A percentile compares a stretch with the other conserved stretches of the same genome.
Conservation (phyloP, 495 filamentous ascomycete genomes). For the Rostrohypoxylon terebratum region DNA sequence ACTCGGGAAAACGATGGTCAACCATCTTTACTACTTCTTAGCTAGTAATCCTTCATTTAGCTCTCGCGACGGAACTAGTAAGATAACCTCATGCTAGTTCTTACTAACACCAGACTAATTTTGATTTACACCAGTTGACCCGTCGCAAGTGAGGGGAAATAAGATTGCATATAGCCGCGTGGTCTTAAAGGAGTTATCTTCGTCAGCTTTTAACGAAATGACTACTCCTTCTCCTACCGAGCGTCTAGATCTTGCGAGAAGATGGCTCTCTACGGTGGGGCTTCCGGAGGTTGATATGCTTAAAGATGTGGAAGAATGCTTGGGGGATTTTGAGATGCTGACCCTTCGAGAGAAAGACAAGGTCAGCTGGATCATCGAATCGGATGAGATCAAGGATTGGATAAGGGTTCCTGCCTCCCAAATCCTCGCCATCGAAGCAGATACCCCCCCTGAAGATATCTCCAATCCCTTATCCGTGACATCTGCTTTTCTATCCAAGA, state of each 20-base stretch:
- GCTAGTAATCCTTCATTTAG: constrained; percentile 4
- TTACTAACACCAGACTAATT: not conserved
- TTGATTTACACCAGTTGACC: not conserved
- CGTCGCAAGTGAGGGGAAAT: not conserved
- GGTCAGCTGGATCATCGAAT: constrained; percentile 6
- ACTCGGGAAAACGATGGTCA: not conserved
- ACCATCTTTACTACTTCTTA: constrained; percentile 12
- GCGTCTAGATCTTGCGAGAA: not conserved
- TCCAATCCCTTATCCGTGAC: not conserved
- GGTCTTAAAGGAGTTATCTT: constrained; percentile 3
- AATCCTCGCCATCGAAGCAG: constrained; percentile 10
- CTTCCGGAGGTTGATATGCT: not conserved
- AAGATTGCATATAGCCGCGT: constrained; percentile 1
- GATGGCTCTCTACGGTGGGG: not conserved
- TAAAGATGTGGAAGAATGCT: not conserved
- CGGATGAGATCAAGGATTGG: constrained; percentile 6
- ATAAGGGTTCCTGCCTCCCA: constrained; percentile 6
- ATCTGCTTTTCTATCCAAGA: constrained; percentile 9
- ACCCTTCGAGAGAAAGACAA: constrained; percentile 6
- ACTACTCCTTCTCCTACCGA: not conserved
- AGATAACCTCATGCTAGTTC: not conserved
- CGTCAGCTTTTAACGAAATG: not conserved
- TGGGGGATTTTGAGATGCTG: not conserved
- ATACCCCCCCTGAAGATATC: not conserved
- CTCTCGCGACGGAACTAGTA: constrained; percentile 8